Base-by-base conservation (phyloP, 106 monocot genomes). In the Phalaenopsis equestris region DNA sequence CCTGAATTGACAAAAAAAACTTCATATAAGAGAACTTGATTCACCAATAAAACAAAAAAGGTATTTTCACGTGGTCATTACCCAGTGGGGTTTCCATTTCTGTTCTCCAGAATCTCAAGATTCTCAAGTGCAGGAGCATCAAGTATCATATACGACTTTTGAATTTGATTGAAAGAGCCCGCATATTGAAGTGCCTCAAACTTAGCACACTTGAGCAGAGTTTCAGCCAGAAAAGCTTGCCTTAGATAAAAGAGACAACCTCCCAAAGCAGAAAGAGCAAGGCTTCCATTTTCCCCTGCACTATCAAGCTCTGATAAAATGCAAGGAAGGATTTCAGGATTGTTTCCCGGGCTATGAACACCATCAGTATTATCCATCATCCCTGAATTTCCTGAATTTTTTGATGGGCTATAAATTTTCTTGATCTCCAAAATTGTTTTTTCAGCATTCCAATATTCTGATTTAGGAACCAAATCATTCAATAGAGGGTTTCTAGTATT, bases 61-160 rank as follows among this genome's bases (percentile, higher is more conserved):
- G 21, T 41, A 49, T 73, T 39, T 43, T 68, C 36, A 74, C 77
- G n/a, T 82, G 77, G 42, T 21, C 76, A 79, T 56, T 92, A 98
- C 97, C 97, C 94, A 7, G 90, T 85, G 4, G 61, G 74, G 49
- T 87, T 88, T 85, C 98, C 94, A 93, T 80, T 84, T 85, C 73
- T 90, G 84, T 99, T 94, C 86, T 94, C 98, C 77, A 94, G 80
- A 76, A 99, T 88, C 80, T 99, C 98, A 77, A 99, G 94, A 78
- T 91, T 99, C 84, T 99, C 92, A 73, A 99, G 92, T 43, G 94
- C 94, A 58, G 98, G 83, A 83, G 98, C 87, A 91, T 99, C 92
- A 87, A 99, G 98, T 73, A 88, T 83, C 98, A 99, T 99, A 83
- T 90, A 87, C 83, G 86, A 65, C 76, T 88, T 93, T 65, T 87